Percentiles rank a stretch among this genome's conserved stretches.
Evolutionary conservation across 2,329 filamentous ascomycete species (phyloP).

Genomic region (Aspergillus sp.): DNA sequence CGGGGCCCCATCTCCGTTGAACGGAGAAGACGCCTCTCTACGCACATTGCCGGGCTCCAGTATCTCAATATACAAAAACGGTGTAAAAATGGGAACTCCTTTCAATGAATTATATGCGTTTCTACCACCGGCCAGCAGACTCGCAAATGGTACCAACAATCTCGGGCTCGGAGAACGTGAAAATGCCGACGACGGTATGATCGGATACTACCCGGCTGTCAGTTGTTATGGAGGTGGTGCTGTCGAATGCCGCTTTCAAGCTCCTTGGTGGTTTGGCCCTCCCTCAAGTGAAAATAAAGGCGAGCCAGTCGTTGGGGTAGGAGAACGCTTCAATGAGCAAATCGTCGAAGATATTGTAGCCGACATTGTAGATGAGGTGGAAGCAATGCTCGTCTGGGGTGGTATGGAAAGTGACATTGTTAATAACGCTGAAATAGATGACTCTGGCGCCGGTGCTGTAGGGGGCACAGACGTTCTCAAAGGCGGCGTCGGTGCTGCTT

Average conservation of each 20-base stretch:
- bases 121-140: conserved; percentile 76
- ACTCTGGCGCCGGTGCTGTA: conserved; percentile 25
- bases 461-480: conserved; percentile 34
- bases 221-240: conserved; percentile 90
- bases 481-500: conserved; percentile 31
- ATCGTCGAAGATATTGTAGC: conserved; percentile 92
- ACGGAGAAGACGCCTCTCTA: conserved; percentile 73
- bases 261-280: conserved; percentile 87
- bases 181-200: conserved; percentile 88
- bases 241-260: conserved; percentile 91
- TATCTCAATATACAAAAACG: conserved; percentile 93
- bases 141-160: conserved; percentile 45
- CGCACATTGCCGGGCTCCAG: conserved; percentile 82
- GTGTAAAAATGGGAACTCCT: conserved; percentile 77
- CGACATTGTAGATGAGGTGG: conserved; percentile 91
- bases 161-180: conserved; percentile 68
- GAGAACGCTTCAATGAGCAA: conserved; percentile 84
- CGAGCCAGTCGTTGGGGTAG: conserved; percentile 58
- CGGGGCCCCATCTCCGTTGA: conserved; percentile 53
- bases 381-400: conserved; percentile 66
- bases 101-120: conserved; percentile 89
- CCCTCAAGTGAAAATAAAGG: conserved; percentile 51
- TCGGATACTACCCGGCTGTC: conserved; percentile 93
- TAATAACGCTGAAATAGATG: conserved; percentile 27
- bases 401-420: conserved; percentile 35